Percentiles rank a stretch among this genome's conserved stretches.
phyloP scores from a whole-genome alignment of 2,329 filamentous ascomycete species.

The Arthrinium puccinioides region DNA sequence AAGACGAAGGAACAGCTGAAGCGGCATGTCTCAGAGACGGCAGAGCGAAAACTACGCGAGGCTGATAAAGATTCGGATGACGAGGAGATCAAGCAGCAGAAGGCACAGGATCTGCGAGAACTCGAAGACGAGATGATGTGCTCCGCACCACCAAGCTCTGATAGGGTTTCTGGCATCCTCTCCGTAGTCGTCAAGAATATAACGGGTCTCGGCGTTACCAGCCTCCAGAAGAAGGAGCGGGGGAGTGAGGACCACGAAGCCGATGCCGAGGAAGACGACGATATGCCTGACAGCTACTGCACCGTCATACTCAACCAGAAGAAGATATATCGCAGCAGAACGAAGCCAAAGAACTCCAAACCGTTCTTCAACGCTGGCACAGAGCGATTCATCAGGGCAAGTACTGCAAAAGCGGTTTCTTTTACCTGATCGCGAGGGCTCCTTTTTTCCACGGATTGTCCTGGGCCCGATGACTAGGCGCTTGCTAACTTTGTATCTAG shows the following conservation, averaged over 20 bases:
- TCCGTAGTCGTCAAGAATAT: conserved; percentile 65
- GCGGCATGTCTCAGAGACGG: conserved; percentile 43
- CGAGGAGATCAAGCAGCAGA: conserved; percentile 60
- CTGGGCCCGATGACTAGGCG: not conserved
- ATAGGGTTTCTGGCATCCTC: conserved; percentile 59
- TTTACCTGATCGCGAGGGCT: too few relatives aligned
- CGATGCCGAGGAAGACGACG: conserved; percentile 54
- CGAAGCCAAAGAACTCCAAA: conserved; percentile 71
- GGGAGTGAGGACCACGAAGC: conserved; percentile 43
- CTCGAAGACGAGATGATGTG: conserved; percentile 59
- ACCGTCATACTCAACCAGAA: conserved; percentile 67
- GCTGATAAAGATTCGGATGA: conserved; percentile 49
- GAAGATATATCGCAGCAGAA: conserved; percentile 62
- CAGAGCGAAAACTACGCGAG: conserved; percentile 59
- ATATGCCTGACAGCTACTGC: conserved; percentile 64
- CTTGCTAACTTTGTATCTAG: too few relatives aligned
- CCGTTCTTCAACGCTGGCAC: conserved; percentile 74
- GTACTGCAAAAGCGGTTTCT: too few relatives aligned
- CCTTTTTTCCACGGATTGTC: too few relatives aligned
- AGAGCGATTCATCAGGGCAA: conserved; percentile 56
- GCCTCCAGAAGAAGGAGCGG: conserved; percentile 46
- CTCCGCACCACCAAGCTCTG: conserved; percentile 55
- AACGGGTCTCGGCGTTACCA: conserved; percentile 57
- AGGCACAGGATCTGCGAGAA: conserved; percentile 56
- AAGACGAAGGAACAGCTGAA: conserved; percentile 51